Percentiles rank a stretch among this genome's conserved stretches.
Conservation (phyloP, 805 yeast species). For the Cyberlindnera petersonii region DNA sequence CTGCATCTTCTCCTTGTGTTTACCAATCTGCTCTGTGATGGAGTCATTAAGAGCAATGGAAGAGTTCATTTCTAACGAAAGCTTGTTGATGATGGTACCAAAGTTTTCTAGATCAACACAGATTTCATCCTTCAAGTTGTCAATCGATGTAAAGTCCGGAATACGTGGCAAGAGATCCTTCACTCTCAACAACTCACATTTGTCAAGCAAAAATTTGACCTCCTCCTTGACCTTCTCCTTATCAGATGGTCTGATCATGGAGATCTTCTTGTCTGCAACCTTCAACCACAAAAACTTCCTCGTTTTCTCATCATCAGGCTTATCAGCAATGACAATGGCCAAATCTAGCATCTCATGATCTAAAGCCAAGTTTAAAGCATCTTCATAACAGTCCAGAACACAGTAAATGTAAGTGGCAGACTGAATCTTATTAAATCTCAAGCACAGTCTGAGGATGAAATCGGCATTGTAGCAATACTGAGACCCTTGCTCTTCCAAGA, state of each 20-base stretch:
- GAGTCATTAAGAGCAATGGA: slow-evolving; percentile 59
- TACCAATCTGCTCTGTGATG: slow-evolving; percentile 55
- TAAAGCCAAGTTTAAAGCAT: slow-evolving; percentile 75
- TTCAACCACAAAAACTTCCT: slow-evolving; percentile 73
- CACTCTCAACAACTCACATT: slow-evolving; percentile 53
- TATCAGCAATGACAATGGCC: slow-evolving; percentile 56
- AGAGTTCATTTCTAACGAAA: slow-evolving; percentile 72
- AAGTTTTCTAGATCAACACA: slow-evolving; percentile 74
- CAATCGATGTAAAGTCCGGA: slow-evolving; percentile 79
- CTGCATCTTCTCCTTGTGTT: slow-evolving; percentile 51
- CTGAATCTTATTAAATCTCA: slow-evolving; percentile 51
- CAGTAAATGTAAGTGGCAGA: slow-evolving; percentile 76
- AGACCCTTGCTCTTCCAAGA: slow-evolving; percentile 41
- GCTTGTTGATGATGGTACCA: slow-evolving; percentile 57
- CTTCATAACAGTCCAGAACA: slow-evolving; percentile 63
- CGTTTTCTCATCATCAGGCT: slow-evolving; percentile 44
- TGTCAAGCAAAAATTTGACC: slow-evolving; percentile 36
- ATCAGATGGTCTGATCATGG: slow-evolving; percentile 21
- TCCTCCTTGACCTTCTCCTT: slow-evolving; percentile 28
- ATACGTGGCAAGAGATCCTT: slow-evolving; percentile 82
- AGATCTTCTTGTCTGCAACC: slow-evolving; percentile 39
- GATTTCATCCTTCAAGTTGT: slow-evolving; percentile 78
- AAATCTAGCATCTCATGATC: slow-evolving; percentile 52
- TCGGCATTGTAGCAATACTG: slow-evolving; percentile 59
- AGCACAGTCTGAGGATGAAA: slow-evolving; percentile 70